Evolutionary conservation across 768 basidiomycete genomes (phyloP), one percentile per base, ranked within the genome.

Genomic region (Collybiopsis luxurians): DNA sequence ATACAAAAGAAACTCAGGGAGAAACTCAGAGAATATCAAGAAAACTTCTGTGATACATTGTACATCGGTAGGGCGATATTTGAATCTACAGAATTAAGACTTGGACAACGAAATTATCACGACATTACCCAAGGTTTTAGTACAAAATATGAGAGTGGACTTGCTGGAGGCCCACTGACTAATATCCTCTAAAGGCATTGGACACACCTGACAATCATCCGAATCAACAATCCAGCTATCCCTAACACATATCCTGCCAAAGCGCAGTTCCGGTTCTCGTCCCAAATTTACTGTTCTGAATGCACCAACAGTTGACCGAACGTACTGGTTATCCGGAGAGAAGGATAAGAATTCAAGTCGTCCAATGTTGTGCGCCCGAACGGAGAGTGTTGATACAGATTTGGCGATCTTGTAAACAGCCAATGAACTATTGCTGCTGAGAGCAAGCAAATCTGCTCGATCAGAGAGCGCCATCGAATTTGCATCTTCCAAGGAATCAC

Each of bases 141-240:
- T 49, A 47, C 55, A 42, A 36, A 36, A n/a, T 7, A 49, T 31
- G 17, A 49, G 26, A 17, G 38, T n/a, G 17, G 55, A 56, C 24
- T 26, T 21, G 30, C 12, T 15, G n/a, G 53, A 54, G 4, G 42
- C 53, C 39, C 43, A 54, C 12, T 43, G 36, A 31, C 40, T n/a
- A 1, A 45, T 42, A 1, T 43, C 43, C 27, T 54, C 42, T 17
- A 21, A 54, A n/a, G 53, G 53, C 30, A 54, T 17, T 15, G 23
- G 30, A 31, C 53, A 54, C 26, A 26, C 28, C 39, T 28, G 40
- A 3, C 17, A n/a, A 28, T 30, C 43, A 2, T 54, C 19, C 15
- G 27, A 28, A 34, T 54, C 53, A 10, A 54, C 42, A 12, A 54
- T 19, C 53, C 53, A 54, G 19, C 53, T 40, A 21, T 54, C 42